Conservation (phyloP, 306 rosid species). For the Echinosophora koreensis region DNA sequence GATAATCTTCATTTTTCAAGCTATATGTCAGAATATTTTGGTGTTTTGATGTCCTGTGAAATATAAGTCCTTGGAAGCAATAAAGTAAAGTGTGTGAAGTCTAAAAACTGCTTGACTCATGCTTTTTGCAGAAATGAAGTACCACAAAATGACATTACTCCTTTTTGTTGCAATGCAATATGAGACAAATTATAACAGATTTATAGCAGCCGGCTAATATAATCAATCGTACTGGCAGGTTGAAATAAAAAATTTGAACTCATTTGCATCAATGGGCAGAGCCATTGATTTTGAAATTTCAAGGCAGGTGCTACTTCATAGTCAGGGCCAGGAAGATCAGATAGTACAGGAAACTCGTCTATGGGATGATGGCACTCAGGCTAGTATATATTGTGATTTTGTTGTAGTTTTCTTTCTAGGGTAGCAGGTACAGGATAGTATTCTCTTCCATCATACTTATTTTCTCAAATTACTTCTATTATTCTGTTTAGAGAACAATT, state of each 20-base stretch:
- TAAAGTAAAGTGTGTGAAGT: background rate
- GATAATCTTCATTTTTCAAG: background rate
- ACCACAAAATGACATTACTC: background rate
- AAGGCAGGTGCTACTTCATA: constrained; percentile 81
- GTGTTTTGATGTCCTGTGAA: constrained; percentile 7
- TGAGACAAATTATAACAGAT: constrained; percentile 18
- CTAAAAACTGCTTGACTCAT: constrained; percentile 6
- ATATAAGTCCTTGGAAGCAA: background rate
- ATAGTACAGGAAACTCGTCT: constrained; percentile 92
- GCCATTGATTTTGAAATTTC: constrained; percentile 95
- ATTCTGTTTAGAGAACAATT: constrained; percentile 69
- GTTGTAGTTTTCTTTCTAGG: constrained; percentile 41
- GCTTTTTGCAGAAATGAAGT: constrained; percentile 1
- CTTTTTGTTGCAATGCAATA: constrained; percentile 29
- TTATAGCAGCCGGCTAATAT: constrained; percentile 37
- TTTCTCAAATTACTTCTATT: constrained; percentile 45
- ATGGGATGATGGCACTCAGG: constrained; percentile 98
- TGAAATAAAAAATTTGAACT: constrained; percentile 91
- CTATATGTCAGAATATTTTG: background rate
- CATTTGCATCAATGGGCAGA: constrained; percentile 81
- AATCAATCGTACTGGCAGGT: constrained; percentile 68
- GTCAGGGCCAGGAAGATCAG: constrained; percentile 78
- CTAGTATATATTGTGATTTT: constrained; percentile 52
- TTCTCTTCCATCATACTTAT: constrained; percentile 45
- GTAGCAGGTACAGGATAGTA: constrained; percentile 28